Percentiles rank a stretch among this genome's conserved stretches.
Evolutionary conservation across 768 basidiomycete species (phyloP).

Genomic region (Cubamyces sp.): DNA sequence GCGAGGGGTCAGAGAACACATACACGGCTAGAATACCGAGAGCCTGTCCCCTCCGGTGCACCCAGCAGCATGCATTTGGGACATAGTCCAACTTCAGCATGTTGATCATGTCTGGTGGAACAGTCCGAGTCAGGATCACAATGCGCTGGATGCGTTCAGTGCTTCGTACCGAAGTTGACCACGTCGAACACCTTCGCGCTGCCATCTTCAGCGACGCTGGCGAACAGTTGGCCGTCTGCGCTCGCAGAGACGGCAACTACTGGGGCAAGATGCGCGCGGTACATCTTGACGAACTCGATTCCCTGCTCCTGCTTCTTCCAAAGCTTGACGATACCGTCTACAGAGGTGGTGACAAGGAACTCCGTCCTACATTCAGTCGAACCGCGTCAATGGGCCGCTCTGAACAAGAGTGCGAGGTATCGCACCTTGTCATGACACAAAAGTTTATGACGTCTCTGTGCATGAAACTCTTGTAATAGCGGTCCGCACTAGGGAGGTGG

Average conservation of each 20-base stretch:
- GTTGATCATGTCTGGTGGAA: conserved; percentile 58
- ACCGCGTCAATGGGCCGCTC: no score
- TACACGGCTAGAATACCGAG: conserved; percentile 89
- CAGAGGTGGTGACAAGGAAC: conserved; percentile 91
- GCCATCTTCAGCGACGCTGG: conserved; percentile 89
- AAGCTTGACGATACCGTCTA: conserved; percentile 95
- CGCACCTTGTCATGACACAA: conserved; percentile 85
- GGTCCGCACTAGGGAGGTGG: conserved; percentile 87
- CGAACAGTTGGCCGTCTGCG: conserved; percentile 90
- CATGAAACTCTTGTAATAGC: conserved; percentile 99
- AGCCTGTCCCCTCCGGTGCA: conserved; percentile 86
- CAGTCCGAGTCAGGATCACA: neutral
- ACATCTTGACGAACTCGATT: conserved; percentile 98
- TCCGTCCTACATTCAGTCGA: conserved; percentile 65
- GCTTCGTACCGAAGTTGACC: conserved; percentile 86
- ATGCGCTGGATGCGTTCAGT: neutral
- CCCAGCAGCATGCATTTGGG: conserved; percentile 94
- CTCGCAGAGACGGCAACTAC: conserved; percentile 83
- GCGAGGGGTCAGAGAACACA: conserved; percentile 30
- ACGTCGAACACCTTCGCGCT: conserved; percentile 97
- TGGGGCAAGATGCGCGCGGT: conserved; percentile 86
- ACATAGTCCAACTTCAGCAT: conserved; percentile 88
- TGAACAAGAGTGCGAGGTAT: conserved; percentile 7
- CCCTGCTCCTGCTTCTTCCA: conserved; percentile 98
- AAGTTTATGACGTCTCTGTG: conserved; percentile 93